Base-by-base conservation (phyloP, 805 yeast species). In the Scheffersomyces amazonensis region DNA sequence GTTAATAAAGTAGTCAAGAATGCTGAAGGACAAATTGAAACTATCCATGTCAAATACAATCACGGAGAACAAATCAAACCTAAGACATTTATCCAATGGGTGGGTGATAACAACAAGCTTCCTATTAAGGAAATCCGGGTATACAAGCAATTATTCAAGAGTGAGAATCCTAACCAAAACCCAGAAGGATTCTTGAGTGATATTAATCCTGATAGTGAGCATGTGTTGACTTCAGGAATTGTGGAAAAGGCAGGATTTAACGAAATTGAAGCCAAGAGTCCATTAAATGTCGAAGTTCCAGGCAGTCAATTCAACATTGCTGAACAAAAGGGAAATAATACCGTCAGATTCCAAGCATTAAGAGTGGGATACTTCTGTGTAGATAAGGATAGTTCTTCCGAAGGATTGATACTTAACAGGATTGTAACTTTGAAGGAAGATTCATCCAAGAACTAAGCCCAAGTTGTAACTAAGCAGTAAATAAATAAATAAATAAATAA, bases 71-170 rank as follows among this genome's bases (percentile, higher is more conserved):
- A 70, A 47, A 76, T 73, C 61, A 88, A 87, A 58, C 99, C 99
- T 56, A 93, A 91, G 78, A 90, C 99, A 8, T 93, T 73, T 59
- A 89, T 93, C 56, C 99, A 93, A 68, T 93, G 99, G 99, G 81
- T 93, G 36, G 95, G 96, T 36, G 79, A 80, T 45, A 70, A 81
- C 16, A 66, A 69, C 22, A 75, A 76, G 43, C 69, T 78, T 52
- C 63, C 63, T 37, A 61, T 93, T 40, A 62, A 73, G 21, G 95
- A 93, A 64, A 85, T 90, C 18, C 81, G 98, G 64, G 73, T 87
- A 46, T 89, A 91, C 67, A 86, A 87, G 56, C 91, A 81, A 59
- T 71, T 93, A 48, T 93, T 93, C 76, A 78, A 80, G 45, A 81
- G 91, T 36, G 98, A 93, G 54, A 93, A 91, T 58, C 99, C 99